A percentile compares a stretch with the other conserved stretches of the same genome.
These are phyloP conservation scores for Mortierella antarctica DNA, from an alignment of 192 early-diverging fungal species.

Conservation along the genomic window DNA sequence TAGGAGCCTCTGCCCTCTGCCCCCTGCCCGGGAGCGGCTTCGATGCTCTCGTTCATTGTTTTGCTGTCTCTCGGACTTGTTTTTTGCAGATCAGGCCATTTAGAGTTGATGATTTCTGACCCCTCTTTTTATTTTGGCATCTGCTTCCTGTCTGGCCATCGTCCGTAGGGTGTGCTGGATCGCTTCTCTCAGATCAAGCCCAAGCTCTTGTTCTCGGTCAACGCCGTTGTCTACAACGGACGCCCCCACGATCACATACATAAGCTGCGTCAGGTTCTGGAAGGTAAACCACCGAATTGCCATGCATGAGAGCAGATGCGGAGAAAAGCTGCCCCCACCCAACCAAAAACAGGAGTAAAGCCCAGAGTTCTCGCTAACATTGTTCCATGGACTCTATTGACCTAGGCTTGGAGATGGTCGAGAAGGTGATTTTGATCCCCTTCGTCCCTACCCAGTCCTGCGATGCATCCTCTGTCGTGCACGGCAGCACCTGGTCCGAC, in stretches of 20 bases:
- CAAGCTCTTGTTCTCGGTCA: slow-evolving; percentile 89
- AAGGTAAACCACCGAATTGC: slow-evolving; percentile 40
- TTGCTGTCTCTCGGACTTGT: background rate
- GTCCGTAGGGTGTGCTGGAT: slow-evolving; percentile 83
- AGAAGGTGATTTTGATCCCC: slow-evolving; percentile 85
- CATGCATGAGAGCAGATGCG: background rate
- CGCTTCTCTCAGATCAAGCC: slow-evolving; percentile 94
- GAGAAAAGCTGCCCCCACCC: too few relatives aligned
- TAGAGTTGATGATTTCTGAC: background rate
- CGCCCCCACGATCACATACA: slow-evolving; percentile 80
- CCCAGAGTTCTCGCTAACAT: background rate
- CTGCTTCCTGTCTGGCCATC: background rate
- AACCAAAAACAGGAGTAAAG: background rate
- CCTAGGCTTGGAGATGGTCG: slow-evolving; percentile 68
- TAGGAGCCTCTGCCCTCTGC: too few relatives aligned
- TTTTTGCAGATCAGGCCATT: slow-evolving; percentile 4
- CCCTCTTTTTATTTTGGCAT: slow-evolving; percentile 1
- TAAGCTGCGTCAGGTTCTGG: slow-evolving; percentile 79
- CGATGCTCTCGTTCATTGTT: background rate
- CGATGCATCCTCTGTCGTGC: slow-evolving; percentile 38
- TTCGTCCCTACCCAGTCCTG: slow-evolving; percentile 59
- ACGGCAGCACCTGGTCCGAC: slow-evolving; percentile 37
- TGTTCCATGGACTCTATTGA: background rate
- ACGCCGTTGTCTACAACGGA: slow-evolving; percentile 94
- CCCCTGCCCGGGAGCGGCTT: background rate